Base-by-base conservation (phyloP, 2,329 filamentous ascomycete species). In the Grosmannia serpens region DNA sequence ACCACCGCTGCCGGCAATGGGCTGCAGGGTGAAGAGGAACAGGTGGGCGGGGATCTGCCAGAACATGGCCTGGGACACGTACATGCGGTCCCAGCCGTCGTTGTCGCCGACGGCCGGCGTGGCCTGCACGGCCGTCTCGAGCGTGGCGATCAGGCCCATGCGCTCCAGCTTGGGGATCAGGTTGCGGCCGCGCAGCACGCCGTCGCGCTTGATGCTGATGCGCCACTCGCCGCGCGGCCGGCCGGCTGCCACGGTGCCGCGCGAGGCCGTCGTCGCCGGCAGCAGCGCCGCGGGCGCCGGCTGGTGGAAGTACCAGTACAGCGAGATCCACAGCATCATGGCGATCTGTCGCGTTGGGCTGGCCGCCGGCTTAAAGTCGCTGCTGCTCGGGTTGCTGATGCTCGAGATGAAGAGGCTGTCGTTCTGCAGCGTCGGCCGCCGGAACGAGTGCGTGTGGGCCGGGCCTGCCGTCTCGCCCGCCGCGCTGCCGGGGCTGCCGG, bases 271-370 rank as follows among this genome's bases (percentile, higher is more conserved):
- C 8, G 82, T 88, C 13, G 63, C 38, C 22, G 78, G 77, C 38
- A 94, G 68, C 55, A 82, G 79, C 0, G 81, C 77, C 26, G 80
- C 76, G 0, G 92, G 92, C 65, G 86, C 80, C 1, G 84, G 80
- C 70, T 95, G 89, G 73, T 96, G 91, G 66, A 96, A 97, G 75
- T 97, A 97, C 92, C 92, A 97, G 76, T 90, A 96, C 49, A 97
- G 76, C 1, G 90, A 91, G 38, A 91, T 84, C 89, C 90, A 97
- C 8, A 97, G 79, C 87, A 96, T 95, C 89, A 96, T 91, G 64
- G 92, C 92, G 61, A 96, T 89, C 73, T 95, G 89, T 51, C 91
- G 80, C 1, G 90, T 94, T 0, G 89, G 89, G 62, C 90, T 95
- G 17, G 79, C 84, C 1, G 87, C 82, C 1, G 89, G 84, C 68